A percentile compares a stretch with the other conserved stretches of the same genome.
Evolutionary conservation across 176 grass and related monocot genomes (phyloP).

Genomic region (Otatea glauca): DNA sequence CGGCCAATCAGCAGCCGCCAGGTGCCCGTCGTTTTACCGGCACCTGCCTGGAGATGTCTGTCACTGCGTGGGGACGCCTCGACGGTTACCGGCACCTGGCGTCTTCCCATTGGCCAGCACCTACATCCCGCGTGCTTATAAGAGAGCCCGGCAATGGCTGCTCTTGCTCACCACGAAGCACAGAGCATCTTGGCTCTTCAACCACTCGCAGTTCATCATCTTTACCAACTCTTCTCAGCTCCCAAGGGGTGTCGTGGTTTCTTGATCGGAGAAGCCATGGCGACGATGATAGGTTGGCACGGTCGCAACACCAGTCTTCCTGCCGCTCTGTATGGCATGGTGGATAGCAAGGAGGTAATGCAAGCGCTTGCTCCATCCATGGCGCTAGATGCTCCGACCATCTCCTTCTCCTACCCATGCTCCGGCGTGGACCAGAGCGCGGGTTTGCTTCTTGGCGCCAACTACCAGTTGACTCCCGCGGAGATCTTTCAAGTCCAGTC

Average conservation of each 20-base stretch:
- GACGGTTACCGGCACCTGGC: constrained; percentile 58
- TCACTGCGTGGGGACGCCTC: not conserved
- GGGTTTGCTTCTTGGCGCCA: constrained; percentile 25
- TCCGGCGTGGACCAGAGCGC: constrained; percentile 22
- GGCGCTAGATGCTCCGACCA: constrained; percentile 14
- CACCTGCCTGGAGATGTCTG: constrained; percentile 43
- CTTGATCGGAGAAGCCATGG: constrained; percentile 49
- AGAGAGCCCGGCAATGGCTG: constrained; percentile 42
- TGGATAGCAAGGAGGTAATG: constrained; percentile 56
- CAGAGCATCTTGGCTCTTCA: not conserved
- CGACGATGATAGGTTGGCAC: constrained; percentile 58
- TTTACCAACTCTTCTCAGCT: not conserved
- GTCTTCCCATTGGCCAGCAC: constrained; percentile 5
- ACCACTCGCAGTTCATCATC: constrained; percentile 17
- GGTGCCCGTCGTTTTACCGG: constrained; percentile 37
- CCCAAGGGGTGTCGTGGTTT: not conserved
- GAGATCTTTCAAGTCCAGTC: constrained; percentile 45
- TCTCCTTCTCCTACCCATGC: constrained; percentile 47
- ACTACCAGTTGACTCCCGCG: constrained; percentile 39
- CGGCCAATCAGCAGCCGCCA: constrained; percentile 27
- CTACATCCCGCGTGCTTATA: constrained; percentile 47
- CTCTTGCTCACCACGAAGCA: constrained; percentile 38
- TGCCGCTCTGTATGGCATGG: constrained; percentile 34
- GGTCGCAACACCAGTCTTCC: constrained; percentile 10
- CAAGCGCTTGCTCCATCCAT: constrained; percentile 38